Evolutionary conservation across 2,329 filamentous ascomycete genomes (phyloP).

Genomic region (Botrytis cinerea): DNA sequence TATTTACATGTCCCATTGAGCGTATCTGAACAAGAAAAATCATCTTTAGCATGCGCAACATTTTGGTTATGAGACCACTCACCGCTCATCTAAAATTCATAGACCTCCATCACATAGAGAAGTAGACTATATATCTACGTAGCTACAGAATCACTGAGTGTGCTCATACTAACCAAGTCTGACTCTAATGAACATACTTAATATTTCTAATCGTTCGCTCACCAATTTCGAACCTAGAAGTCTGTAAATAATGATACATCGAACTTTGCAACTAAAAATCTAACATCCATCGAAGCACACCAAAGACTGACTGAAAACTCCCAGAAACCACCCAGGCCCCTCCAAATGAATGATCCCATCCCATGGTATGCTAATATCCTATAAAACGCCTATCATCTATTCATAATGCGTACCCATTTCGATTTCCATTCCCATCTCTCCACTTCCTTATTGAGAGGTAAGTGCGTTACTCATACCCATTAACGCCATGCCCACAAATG

Average conservation of each 20-base stretch:
- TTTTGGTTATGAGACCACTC: not conserved
- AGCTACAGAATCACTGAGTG: not conserved
- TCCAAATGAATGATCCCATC: not conserved
- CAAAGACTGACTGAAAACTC: not conserved
- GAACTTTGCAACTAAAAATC: not conserved
- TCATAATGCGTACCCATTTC: conserved; percentile 11
- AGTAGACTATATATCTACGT: not conserved
- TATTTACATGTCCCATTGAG: not conserved
- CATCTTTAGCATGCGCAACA: not conserved
- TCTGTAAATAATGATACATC: conserved; percentile 7
- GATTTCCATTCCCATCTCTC: not conserved
- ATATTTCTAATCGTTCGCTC: not conserved
- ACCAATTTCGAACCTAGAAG: not conserved
- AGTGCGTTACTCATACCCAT: conserved; percentile 83
- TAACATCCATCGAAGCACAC: not conserved
- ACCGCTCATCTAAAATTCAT: not conserved
- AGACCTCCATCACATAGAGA: not conserved
- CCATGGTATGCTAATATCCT: conserved; percentile 16
- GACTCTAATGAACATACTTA: not conserved
- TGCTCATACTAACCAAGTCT: not conserved
- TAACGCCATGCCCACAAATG: conserved; percentile 83
- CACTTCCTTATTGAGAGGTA: conserved; percentile 52
- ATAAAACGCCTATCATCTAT: conserved; percentile 20
- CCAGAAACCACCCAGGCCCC: not conserved
- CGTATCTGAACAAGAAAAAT: not conserved